Evolutionary conservation across 2,329 filamentous ascomycete species (phyloP).

Genomic region (Falciphora oryzae): DNA sequence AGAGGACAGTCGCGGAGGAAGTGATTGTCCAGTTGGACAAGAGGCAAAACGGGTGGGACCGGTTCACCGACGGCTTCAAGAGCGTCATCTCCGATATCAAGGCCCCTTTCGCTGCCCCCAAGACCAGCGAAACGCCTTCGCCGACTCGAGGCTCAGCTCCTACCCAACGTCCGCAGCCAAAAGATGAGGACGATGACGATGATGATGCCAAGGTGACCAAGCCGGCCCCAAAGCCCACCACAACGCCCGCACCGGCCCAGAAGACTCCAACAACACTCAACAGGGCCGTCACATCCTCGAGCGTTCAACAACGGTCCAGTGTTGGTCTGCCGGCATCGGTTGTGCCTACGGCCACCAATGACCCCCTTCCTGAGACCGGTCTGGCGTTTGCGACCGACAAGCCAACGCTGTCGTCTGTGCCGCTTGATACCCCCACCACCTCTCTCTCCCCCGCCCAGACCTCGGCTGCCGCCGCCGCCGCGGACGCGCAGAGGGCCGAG

Average conservation of each 20-base stretch:
- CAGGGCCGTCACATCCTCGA: not conserved
- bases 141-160: not conserved
- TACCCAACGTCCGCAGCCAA: no score
- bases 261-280: not conserved
- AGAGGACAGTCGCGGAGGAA: not conserved
- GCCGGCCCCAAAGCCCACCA: not conserved
- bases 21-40: not conserved
- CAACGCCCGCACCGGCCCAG: not conserved
- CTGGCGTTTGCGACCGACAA: constrained; percentile 10
- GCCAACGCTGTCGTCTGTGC: constrained; percentile 17
- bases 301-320: not conserved
- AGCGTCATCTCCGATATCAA: constrained; percentile 11
- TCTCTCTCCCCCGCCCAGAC: constrained; percentile 16
- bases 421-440: constrained; percentile 15
- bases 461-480: not conserved
- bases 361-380: not conserved
- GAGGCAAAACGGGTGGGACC: constrained; percentile 13
- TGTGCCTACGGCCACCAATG: not conserved
- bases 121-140: not conserved
- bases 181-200: not conserved
- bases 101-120: not conserved
- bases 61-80: constrained; percentile 15
- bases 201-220: not conserved
- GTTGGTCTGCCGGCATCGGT: not conserved
- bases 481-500: not conserved